Conservation (phyloP, 495 filamentous ascomycete species). For the Penicillium waksmanii region DNA sequence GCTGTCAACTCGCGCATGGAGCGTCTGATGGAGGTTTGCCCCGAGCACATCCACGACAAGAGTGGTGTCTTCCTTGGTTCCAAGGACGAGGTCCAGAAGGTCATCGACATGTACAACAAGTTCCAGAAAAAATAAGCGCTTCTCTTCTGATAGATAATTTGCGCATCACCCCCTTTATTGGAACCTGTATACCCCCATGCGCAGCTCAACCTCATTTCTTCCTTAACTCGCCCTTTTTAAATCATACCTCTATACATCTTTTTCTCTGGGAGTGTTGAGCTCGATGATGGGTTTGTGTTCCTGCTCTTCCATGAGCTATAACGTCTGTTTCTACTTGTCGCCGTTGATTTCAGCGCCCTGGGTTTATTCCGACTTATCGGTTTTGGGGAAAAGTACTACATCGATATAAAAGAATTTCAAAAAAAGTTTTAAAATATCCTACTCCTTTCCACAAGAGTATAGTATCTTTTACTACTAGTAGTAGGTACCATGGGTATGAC, state of each 20-base stretch:
- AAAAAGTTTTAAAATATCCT: constrained; percentile 21
- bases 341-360: constrained; percentile 8
- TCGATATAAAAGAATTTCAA: constrained; percentile 10
- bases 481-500: not conserved
- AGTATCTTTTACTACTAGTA: not conserved
- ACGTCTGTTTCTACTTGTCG: constrained; percentile 3
- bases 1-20: constrained; percentile 87
- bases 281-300: constrained; percentile 8
- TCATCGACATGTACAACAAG: constrained; percentile 66
- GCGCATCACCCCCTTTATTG: not conserved
- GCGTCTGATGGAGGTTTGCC: constrained; percentile 86
- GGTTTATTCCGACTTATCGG: not conserved
- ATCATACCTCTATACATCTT: constrained; percentile 15
- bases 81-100: constrained; percentile 92
- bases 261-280: constrained; percentile 5
- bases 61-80: constrained; percentile 96
- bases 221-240: constrained; percentile 3
- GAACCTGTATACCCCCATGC: not conserved
- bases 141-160: no score
- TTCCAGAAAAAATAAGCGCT: constrained; percentile 40
- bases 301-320: constrained; percentile 8
- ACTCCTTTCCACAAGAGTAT: not conserved
- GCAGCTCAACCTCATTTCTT: constrained; percentile 15
- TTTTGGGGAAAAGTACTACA: not conserved
- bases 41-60: constrained; percentile 92